A percentile compares a stretch with the other conserved stretches of the same genome.
phyloP scores from a whole-genome alignment of 2,329 filamentous ascomycete genomes.

The Microthyrium microscopicum region DNA sequence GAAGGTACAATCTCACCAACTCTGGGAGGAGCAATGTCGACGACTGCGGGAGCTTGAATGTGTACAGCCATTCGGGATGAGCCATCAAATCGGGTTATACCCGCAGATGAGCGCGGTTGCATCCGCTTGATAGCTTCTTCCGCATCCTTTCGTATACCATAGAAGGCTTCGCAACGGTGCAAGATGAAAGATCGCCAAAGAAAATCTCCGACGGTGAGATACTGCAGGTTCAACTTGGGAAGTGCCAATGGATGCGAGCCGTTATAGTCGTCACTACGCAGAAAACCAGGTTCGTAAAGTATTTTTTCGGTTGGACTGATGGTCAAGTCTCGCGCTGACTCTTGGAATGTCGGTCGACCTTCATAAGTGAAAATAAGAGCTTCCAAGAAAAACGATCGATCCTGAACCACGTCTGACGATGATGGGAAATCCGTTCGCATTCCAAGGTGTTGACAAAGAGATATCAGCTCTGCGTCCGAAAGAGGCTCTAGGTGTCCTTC shows the following conservation, averaged over 20 bases:
- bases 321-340: constrained; percentile 51
- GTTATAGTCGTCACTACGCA: constrained; percentile 74
- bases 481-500: constrained; percentile 57
- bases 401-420: constrained; percentile 43
- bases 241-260: constrained; percentile 75
- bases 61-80: constrained; percentile 85
- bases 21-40: constrained; percentile 67
- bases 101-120: constrained; percentile 47
- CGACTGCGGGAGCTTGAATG: constrained; percentile 68
- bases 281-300: constrained; percentile 62
- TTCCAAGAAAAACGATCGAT: constrained; percentile 52
- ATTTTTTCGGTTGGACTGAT: constrained; percentile 70
- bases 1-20: constrained; percentile 77
- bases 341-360: constrained; percentile 65
- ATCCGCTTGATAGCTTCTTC: constrained; percentile 67
- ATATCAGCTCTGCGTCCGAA: constrained; percentile 54
- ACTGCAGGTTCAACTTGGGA: constrained; percentile 89
- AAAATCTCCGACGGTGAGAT: constrained; percentile 87
- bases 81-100: constrained; percentile 55
- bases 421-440: constrained; percentile 71
- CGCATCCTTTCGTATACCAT: constrained; percentile 81
- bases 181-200: constrained; percentile 87
- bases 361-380: constrained; percentile 61
- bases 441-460: constrained; percentile 55
- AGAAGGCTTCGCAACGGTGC: constrained; percentile 82